Evolutionary conservation across 768 basidiomycete genomes (phyloP).

Genomic region (Serendipita sp.): DNA sequence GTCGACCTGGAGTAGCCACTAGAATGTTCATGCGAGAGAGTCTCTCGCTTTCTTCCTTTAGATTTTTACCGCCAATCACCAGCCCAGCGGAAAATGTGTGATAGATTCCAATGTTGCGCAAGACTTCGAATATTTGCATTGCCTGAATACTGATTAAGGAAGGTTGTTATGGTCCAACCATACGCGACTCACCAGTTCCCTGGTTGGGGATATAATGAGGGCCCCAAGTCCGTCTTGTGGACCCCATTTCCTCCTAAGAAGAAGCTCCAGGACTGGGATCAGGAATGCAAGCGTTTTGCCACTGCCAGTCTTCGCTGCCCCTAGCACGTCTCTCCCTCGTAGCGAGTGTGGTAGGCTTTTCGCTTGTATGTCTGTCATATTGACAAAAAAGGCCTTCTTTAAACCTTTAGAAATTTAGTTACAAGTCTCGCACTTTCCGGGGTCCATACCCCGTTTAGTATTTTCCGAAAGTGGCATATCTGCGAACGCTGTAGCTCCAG

Average conservation of each 20-base stretch:
- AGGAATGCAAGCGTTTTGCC: slow-evolving; percentile 65
- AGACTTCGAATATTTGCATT: slow-evolving; percentile 93
- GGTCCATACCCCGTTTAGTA: slow-evolving; percentile 8
- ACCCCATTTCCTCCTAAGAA: slow-evolving; percentile 54
- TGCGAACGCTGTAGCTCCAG: not conserved
- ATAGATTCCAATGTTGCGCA: slow-evolving; percentile 82
- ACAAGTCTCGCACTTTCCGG: not conserved
- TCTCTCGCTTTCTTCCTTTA: slow-evolving; percentile 84
- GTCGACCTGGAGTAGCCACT: slow-evolving; percentile 89
- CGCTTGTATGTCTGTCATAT: slow-evolving; percentile 72
- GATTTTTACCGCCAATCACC: slow-evolving; percentile 89
- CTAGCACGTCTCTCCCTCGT: slow-evolving; percentile 49
- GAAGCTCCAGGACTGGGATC: slow-evolving; percentile 46
- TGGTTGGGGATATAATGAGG: slow-evolving; percentile 82
- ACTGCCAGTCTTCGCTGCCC: slow-evolving; percentile 54
- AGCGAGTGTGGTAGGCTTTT: slow-evolving; percentile 44
- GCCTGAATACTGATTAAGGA: slow-evolving; percentile 36
- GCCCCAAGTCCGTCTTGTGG: slow-evolving; percentile 69
- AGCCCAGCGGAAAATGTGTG: slow-evolving; percentile 89
- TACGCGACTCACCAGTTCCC: slow-evolving; percentile 56
- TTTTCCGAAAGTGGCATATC: slow-evolving; percentile 12
- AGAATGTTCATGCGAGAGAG: slow-evolving; percentile 92
- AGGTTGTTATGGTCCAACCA: not conserved
- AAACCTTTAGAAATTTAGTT: slow-evolving; percentile 37
- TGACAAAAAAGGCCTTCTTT: slow-evolving; percentile 69